Conservation (phyloP, 257 asterid genomes). For the Nicotiana paniculata region DNA sequence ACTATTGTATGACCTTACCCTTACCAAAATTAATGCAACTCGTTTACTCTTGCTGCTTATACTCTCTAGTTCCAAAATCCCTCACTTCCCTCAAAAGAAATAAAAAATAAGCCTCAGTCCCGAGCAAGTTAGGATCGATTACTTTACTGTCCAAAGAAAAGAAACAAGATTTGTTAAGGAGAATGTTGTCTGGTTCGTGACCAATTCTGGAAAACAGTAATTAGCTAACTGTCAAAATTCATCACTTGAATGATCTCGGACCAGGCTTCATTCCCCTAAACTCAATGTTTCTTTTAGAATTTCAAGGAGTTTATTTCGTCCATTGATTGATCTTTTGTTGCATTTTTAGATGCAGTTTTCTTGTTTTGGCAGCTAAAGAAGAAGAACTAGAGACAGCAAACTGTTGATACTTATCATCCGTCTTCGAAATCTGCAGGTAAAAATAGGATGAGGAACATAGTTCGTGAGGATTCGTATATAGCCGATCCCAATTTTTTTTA, state of each 20-base stretch:
- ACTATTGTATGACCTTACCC: neutral
- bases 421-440: neutral
- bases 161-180: constrained; percentile 4
- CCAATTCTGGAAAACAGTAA: neutral
- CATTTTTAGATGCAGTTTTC: neutral
- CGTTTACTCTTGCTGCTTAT: neutral
- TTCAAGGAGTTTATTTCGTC: neutral
- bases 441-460: no score
- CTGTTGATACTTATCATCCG: neutral
- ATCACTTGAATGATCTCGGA: constrained; percentile 3
- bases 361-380: neutral
- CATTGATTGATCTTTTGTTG: neutral
- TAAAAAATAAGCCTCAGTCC: neutral
- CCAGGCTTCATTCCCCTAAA: constrained; percentile 12
- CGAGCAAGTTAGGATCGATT: neutral
- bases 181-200: constrained; percentile 11
- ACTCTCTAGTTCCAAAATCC: neutral
- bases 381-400: neutral
- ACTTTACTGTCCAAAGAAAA: neutral
- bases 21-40: neutral
- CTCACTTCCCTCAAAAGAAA: neutral
- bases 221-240: neutral
- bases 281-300: neutral
- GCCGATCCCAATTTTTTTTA: no score
- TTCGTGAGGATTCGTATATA: no score